Evolutionary conservation across 805 yeast genomes (phyloP), one percentile per base, ranked within the genome.

Genomic region (Yarrowia sp.): DNA sequence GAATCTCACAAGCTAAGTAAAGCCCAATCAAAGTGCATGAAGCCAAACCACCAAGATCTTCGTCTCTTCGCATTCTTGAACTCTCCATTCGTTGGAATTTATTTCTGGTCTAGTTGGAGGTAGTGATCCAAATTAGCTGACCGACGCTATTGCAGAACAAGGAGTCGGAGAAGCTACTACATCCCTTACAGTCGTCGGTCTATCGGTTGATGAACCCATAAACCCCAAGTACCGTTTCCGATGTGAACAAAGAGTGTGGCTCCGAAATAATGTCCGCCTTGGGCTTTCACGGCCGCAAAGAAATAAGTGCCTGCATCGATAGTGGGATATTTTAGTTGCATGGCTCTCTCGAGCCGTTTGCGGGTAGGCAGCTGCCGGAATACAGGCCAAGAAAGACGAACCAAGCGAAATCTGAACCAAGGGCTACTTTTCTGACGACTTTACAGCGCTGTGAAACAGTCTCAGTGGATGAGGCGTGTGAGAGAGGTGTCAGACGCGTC

Each of bases 321-420:
- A n/a, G 39, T 20, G 34, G 50, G 50, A 19, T 20, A 13, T 49
- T 49, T 52, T 52, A 52, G 56, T 52, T 52, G 56, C 56, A 52
- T 52, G 5, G 33, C 56, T 52, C 56, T 52, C 56, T 36, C 30
- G 42, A 52, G 56, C 56, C 56, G 56, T 52, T 52, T 36, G 39
- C 42, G 56, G 56, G 56, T 52, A 52, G 36, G 56, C 56, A 52
- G 56, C 56, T 17, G 56, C 56, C 56, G 30, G 56, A 10, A 17
- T 5, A 17, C 10, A 8, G 30, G 42, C 56, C 56, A 52, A 36
- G 56, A 10, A 50, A 17, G 10, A 33, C 15, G 7, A 50, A 34
- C 6, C 20, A 5, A 15, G 30, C 30, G n/a, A n/a, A 24, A 24
- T 24, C 30, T 24, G 30, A 30, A 3, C 17, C 13, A 24, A 14